These are phyloP conservation scores for Pilatotrama ljubarskyi DNA, from an alignment of 768 basidiomycete species.

Conservation along the genomic window DNA sequence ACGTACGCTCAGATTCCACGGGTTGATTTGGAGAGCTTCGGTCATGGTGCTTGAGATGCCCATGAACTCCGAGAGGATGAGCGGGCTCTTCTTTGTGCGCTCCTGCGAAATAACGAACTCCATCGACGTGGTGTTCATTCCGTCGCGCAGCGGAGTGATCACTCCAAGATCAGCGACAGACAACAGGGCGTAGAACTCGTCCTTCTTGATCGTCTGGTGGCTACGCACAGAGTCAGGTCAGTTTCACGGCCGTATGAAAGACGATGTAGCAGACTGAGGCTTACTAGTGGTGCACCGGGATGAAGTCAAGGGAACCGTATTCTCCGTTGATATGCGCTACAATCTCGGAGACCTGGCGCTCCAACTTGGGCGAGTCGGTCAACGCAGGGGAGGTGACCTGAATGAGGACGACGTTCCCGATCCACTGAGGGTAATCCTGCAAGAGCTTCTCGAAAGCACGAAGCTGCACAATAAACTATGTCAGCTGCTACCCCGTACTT, in stretches of 20 bases:
- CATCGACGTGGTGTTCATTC: conserved; percentile 99
- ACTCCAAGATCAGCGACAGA: conserved; percentile 92
- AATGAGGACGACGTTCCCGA: conserved; percentile 83
- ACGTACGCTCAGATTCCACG: conserved; percentile 89
- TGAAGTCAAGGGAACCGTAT: conserved; percentile 92
- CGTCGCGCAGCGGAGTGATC: conserved; percentile 93
- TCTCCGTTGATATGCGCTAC: conserved; percentile 96
- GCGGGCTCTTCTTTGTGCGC: conserved; percentile 76
- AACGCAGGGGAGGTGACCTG: conserved; percentile 94
- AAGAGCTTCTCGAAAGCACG: conserved; percentile 95
- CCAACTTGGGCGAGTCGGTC: conserved; percentile 90
- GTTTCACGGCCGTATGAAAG: neutral
- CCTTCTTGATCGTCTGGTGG: conserved; percentile 95
- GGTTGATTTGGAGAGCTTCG: conserved; percentile 89
- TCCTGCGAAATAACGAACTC: conserved; percentile 96
- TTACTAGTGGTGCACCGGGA: conserved; percentile 97
- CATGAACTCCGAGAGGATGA: conserved; percentile 97
- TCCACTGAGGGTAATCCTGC: conserved; percentile 93
- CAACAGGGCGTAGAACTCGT: conserved; percentile 96
- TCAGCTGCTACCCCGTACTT: neutral
- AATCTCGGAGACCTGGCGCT: conserved; percentile 89
- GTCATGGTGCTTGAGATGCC: conserved; percentile 93
- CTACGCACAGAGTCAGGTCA: conserved; percentile 39
- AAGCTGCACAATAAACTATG: conserved; percentile 48
- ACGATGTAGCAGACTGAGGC: conserved; percentile 38